Evolutionary conservation across 164 flowering plant genomes (phyloP).

Genomic region (Cinnamomum micranthum): DNA sequence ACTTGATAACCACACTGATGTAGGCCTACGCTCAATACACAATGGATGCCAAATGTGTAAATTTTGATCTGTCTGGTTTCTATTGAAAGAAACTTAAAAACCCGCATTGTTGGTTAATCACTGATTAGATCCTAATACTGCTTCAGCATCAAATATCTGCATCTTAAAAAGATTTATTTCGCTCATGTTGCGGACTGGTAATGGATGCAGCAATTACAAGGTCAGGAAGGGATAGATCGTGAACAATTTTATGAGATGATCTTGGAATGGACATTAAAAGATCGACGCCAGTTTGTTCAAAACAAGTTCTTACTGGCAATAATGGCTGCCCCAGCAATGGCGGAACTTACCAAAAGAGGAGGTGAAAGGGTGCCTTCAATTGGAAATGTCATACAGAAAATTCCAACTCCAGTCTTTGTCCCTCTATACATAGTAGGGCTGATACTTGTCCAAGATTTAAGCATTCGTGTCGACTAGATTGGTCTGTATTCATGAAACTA

Average conservation of each 20-base stretch:
- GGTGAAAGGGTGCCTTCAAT: constrained; percentile 1
- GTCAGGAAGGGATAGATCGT: background rate
- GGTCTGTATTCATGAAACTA: background rate
- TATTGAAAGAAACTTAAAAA: no score
- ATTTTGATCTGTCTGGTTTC: no score
- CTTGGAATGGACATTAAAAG: background rate
- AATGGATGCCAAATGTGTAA: no score
- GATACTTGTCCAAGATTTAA: constrained; percentile 13
- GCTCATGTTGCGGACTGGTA: no score
- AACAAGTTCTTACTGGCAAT: constrained; percentile 12
- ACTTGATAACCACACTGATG: no score
- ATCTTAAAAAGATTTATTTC: no score
- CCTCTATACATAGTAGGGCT: constrained; percentile 5
- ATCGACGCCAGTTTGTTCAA: background rate
- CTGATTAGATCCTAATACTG: no score
- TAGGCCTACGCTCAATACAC: no score
- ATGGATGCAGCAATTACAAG: background rate
- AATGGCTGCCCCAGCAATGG: constrained; percentile 9
- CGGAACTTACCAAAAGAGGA: background rate
- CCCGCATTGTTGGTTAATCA: no score
- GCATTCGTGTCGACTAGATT: background rate
- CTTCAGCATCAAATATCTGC: no score
- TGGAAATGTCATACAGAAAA: constrained; percentile 4
- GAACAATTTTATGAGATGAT: background rate
- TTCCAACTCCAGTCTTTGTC: constrained; percentile 11